Conservation (phyloP, 371 early-diverging fungal species). For the Dichotomocladium elegans region DNA sequence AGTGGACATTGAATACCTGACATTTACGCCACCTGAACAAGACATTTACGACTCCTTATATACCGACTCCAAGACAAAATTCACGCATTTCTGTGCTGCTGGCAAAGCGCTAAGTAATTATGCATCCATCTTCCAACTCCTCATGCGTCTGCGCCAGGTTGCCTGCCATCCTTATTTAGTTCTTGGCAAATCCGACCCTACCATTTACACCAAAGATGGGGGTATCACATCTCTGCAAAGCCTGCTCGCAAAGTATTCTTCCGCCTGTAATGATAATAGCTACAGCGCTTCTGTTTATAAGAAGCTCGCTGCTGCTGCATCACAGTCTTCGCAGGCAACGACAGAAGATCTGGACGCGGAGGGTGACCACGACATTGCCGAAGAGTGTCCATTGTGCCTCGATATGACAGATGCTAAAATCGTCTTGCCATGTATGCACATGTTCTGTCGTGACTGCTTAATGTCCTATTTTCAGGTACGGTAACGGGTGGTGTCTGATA, state of each 20-base stretch:
- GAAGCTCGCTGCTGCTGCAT: conserved; percentile 1
- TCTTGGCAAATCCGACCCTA: conserved; percentile 17
- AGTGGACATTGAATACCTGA: conserved; percentile 55
- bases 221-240: conserved; percentile 39
- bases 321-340: conserved; percentile 1
- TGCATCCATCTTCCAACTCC: conserved; percentile 48
- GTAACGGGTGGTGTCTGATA: background rate
- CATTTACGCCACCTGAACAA: conserved; percentile 45
- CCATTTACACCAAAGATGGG: conserved; percentile 14
- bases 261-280: conserved; percentile 11
- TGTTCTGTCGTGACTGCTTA: conserved; percentile 60
- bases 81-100: conserved; percentile 39
- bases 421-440: conserved; percentile 64
- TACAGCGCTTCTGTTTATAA: conserved; percentile 14
- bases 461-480: conserved; percentile 54
- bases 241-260: conserved; percentile 38
- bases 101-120: conserved; percentile 42
- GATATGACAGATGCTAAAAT: conserved; percentile 51
- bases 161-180: conserved; percentile 64
- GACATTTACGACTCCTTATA: conserved; percentile 45
- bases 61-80: conserved; percentile 42
- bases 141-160: conserved; percentile 58
- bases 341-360: background rate
- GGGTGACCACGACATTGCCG: background rate
- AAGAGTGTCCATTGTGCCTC: conserved; percentile 48